These are phyloP conservation scores for Quercus alba DNA, from an alignment of 306 rosid genomes.

Conservation along the genomic window DNA sequence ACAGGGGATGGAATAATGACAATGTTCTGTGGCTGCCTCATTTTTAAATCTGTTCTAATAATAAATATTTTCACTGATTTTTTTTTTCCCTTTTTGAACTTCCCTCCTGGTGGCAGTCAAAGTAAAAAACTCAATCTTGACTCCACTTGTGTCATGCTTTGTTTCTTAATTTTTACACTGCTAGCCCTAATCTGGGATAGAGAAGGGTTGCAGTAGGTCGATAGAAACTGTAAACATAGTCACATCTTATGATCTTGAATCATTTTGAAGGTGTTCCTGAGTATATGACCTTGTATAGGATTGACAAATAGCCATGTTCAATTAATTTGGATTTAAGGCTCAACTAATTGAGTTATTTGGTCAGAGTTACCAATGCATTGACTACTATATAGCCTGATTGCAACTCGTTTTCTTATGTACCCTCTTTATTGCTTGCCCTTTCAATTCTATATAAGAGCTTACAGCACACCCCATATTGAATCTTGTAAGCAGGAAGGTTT, in stretches of 20 bases:
- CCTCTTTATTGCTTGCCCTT: not conserved
- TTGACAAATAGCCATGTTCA: not conserved
- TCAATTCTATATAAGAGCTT: not conserved
- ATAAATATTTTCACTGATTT: not conserved
- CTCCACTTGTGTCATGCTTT: not conserved
- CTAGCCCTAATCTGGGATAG: not conserved
- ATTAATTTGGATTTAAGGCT: not conserved
- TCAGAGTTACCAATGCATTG: not conserved
- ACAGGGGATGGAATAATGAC: not conserved
- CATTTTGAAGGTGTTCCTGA: not conserved
- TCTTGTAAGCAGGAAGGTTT: conserved; percentile 1
- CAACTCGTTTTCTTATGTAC: not conserved
- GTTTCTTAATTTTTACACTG: not conserved
- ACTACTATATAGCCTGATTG: not conserved
- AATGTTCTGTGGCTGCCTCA: not conserved
- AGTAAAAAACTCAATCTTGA: not conserved
- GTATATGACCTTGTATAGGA: not conserved
- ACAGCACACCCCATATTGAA: conserved; percentile 7
- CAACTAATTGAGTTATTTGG: not conserved
- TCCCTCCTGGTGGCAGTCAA: not conserved
- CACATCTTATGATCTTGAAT: not conserved
- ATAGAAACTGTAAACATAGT: not conserved
- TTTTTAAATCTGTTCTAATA: not conserved
- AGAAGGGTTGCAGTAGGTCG: not conserved
- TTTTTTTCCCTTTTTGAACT: not conserved